Base-by-base conservation (phyloP, 2,329 filamentous ascomycete genomes). In the Xylaria sp. region DNA sequence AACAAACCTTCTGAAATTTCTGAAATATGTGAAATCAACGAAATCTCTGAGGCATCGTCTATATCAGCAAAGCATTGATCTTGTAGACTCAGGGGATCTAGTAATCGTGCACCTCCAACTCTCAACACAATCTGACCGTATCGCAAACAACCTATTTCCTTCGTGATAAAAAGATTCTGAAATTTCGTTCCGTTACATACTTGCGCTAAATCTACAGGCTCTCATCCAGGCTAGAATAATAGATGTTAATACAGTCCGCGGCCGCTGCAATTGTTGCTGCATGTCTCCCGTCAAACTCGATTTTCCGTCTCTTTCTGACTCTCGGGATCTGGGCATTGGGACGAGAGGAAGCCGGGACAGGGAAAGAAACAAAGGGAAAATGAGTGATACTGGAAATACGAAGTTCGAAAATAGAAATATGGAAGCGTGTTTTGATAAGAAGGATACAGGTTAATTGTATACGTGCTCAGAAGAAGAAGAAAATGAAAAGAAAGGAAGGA, bases 231-330 rank as follows among this genome's bases (percentile, higher is more conserved):
- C 15, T 23, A 54, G 33, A 23, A 25, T 8, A 46, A 18, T 9
- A 13, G n/a, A 46, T 46, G 51, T 25, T 48, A 66, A 55, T 13
- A 61, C 36, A 55, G 1, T 55, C 28, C 2, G 31, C 49, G 31
- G 23, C 8, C 1, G 20, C 31, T 10, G 49, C 31, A 66, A 62
- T 66, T 66, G 51, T 62, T 62, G 39, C 64, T 56, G 12, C 41
- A 54, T 2, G 49, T 18, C 18, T 28, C 13, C 31, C 31, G n/a
- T 23, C n/a, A n/a, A 7, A 56, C 31, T 28, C 28, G 28, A 28
- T 28, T 5, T 39, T 10, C n/a, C 1, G 10, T 23, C n/a, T 28
- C 33, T 15, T 54, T 20, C 33, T 18, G 2, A 25, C 7, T 52
- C 12, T 31, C 25, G 5, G 51, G 4, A 9, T 9, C 9, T 15